Base-by-base conservation (phyloP, 2,329 filamentous ascomycete species). In the Phialophora expanda region DNA sequence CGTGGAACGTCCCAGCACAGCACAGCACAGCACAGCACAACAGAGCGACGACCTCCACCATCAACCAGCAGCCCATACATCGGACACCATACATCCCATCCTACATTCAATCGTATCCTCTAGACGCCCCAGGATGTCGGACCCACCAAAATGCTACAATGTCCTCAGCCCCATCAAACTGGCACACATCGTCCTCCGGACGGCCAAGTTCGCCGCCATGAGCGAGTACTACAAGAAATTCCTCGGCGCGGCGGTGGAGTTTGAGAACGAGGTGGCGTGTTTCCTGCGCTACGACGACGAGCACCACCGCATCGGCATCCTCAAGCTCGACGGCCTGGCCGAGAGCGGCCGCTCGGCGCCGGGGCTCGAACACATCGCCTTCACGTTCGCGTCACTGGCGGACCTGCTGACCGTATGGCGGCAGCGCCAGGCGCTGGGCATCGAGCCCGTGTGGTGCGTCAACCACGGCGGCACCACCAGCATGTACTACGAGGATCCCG, bases 331-430 rank as follows among this genome's bases (percentile, higher is more conserved):
- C 30, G 26, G 22, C 20, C 50, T 46, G 20, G 5, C 17, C n/a
- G 30, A 56, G 34, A 22, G 7, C 32, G 22, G 26, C 26, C 26
- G 26, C 26, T 26, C 14, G 2, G 50, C 51, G n/a, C 50, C 60
- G 24, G 60, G 60, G 9, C 24, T 62, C 11, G 50, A 64, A 17
- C 62, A 64, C 48, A 60, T 64, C 24, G 62, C 62, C 8, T 64
- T 64, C 34, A 64, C 62, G 1, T 64, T 53, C 44, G 46, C 50
- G 17, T 60, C 11, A 3, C 44, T 64, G n/a, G 50, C 46, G 0
- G 62, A 64, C 50, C 62, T 64, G 7, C 38, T 60, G 17, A 46
- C 12, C 8, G 41, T 56, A 4, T 64, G 57, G n/a, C 20, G 38
- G 57, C 62, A 64, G 34, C 44, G 62, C 12, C 59, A 56, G 50